Evolutionary conservation across 257 asterid genomes (phyloP).

Genomic region (Eucommia ulmoides): DNA sequence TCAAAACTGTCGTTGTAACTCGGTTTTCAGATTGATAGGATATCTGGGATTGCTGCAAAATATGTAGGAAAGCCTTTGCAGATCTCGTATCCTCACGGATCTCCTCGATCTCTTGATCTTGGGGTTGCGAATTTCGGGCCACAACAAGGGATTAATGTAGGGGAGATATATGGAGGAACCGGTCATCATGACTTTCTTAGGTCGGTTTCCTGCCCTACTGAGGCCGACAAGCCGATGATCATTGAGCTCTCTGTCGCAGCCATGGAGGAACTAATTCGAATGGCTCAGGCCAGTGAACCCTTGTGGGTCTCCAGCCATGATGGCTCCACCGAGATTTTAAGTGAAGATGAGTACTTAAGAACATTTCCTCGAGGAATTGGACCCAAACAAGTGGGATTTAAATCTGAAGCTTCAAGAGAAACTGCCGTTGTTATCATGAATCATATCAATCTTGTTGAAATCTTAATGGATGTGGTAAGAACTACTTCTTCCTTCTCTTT

Average conservation of each 20-base stretch:
- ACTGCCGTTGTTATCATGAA: slow-evolving; percentile 87
- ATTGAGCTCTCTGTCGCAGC: slow-evolving; percentile 75
- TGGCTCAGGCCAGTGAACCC: slow-evolving; percentile 60
- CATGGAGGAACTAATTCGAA: slow-evolving; percentile 60
- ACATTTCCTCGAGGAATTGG: slow-evolving; percentile 90
- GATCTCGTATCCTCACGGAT: slow-evolving; percentile 28
- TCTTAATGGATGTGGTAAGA: slow-evolving; percentile 89
- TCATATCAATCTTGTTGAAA: slow-evolving; percentile 69
- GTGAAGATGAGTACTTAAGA: slow-evolving; percentile 64
- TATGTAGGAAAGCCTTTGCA: slow-evolving; percentile 65
- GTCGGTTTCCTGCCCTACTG: slow-evolving; percentile 48
- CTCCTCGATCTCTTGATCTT: slow-evolving; percentile 42
- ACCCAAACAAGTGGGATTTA: slow-evolving; percentile 68
- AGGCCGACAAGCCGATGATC: slow-evolving; percentile 56
- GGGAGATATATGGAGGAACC: slow-evolving; percentile 38
- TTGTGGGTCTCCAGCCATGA: slow-evolving; percentile 42
- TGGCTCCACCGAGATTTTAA: slow-evolving; percentile 22
- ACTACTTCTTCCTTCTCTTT: background rate
- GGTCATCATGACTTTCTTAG: slow-evolving; percentile 44
- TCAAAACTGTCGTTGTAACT: background rate
- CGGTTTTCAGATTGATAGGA: slow-evolving; percentile 45
- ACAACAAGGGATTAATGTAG: slow-evolving; percentile 25
- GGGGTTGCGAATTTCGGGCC: slow-evolving; percentile 42
- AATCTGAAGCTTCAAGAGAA: slow-evolving; percentile 83
- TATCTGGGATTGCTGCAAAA: slow-evolving; percentile 67